Evolutionary conservation across 129 eudicot genomes (phyloP).

Genomic region (Flaveria robusta): DNA sequence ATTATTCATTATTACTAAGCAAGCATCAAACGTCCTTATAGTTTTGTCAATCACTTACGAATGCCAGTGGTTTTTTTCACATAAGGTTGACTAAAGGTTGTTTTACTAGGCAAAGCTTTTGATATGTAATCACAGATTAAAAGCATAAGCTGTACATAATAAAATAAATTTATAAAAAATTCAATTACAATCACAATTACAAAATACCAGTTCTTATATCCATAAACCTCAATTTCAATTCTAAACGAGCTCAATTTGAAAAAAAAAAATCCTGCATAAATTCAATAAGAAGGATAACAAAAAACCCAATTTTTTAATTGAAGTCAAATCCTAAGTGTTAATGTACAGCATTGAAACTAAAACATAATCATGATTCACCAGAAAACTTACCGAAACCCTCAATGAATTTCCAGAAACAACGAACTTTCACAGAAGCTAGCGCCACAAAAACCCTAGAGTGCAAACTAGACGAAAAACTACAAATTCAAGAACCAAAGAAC

Average conservation of each 20-base stretch:
- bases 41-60: not conserved
- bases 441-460: slow-evolving; percentile 33
- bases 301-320: slow-evolving; percentile 2
- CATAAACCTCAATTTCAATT: not conserved
- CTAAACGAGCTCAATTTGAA: not conserved
- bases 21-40: not conserved
- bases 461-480: not conserved
- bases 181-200: slow-evolving; percentile 1
- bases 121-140: not conserved
- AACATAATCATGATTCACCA: not conserved
- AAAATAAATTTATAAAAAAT: slow-evolving; percentile 1
- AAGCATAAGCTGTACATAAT: not conserved
- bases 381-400: slow-evolving; percentile 43
- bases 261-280: not conserved
- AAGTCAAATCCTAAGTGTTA: slow-evolving; percentile 30
- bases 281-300: not conserved
- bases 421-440: slow-evolving; percentile 1
- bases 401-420: slow-evolving; percentile 28
- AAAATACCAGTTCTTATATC: not conserved
- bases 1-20: no score
- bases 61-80: not conserved
- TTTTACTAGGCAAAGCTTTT: not conserved
- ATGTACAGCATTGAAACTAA: slow-evolving; percentile 5
- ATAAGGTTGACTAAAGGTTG: not conserved
- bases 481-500: slow-evolving; percentile 3